Percentiles rank a stretch among this genome's conserved stretches.
Evolutionary conservation across 2,329 filamentous ascomycete species (phyloP).

Genomic region (Paraphaeosphaeria minitans): DNA sequence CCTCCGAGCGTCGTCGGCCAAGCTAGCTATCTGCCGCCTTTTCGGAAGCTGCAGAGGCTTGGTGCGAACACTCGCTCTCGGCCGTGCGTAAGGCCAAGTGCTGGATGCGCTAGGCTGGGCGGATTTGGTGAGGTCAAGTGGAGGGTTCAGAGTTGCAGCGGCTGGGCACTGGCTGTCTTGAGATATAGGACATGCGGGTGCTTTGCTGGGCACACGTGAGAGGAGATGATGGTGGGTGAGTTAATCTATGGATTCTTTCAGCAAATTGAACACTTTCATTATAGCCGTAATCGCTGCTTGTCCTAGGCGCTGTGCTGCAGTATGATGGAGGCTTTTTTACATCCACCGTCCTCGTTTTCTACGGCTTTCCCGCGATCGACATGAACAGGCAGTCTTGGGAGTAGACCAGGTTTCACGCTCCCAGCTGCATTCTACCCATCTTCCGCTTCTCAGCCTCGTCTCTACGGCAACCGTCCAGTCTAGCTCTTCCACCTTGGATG

Average conservation of each 20-base stretch:
- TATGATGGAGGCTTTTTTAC: background rate
- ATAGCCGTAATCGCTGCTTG: background rate
- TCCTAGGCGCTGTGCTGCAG: background rate
- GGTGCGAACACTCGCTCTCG: background rate
- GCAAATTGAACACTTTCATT: constrained; percentile 10
- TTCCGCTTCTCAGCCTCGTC: too few relatives aligned
- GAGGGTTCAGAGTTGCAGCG: background rate
- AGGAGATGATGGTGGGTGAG: background rate
- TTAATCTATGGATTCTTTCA: background rate
- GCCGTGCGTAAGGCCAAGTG: background rate
- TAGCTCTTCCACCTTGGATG: too few relatives aligned
- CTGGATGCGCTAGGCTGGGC: background rate
- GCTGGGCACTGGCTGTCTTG: background rate
- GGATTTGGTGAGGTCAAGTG: background rate
- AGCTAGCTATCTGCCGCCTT: background rate
- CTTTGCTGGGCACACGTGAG: background rate
- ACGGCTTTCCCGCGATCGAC: too few relatives aligned
- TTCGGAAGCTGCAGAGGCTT: background rate
- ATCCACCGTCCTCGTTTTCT: background rate
- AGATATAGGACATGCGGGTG: background rate
- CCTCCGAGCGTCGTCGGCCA: background rate
- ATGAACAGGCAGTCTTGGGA: too few relatives aligned
- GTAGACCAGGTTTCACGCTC: too few relatives aligned
- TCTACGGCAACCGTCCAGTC: too few relatives aligned
- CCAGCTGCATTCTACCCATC: too few relatives aligned